Conservation (phyloP, 148 eudicot genomes). For the Selenicereus undatus region DNA sequence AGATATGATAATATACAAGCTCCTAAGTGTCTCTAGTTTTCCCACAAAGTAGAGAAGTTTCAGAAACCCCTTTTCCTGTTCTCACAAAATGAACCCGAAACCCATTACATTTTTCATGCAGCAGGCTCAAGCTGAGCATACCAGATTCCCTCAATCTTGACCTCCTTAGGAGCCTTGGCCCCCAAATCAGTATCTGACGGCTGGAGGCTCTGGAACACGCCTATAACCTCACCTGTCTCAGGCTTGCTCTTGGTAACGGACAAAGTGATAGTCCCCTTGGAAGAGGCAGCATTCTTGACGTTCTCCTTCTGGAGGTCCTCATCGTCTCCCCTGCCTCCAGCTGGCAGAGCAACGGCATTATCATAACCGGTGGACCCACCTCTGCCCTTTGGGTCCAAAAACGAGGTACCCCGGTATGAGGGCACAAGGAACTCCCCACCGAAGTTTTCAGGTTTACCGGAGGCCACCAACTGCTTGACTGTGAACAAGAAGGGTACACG, state of each 20-base stretch:
- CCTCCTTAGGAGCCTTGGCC: constrained; percentile 89
- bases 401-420: constrained; percentile 95
- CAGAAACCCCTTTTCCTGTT: constrained; percentile 18
- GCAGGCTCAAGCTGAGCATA: constrained; percentile 77
- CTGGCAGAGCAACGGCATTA: constrained; percentile 93
- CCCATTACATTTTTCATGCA: constrained; percentile 19
- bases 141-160: constrained; percentile 95
- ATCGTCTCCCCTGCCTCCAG: constrained; percentile 99
- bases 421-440: constrained; percentile 85
- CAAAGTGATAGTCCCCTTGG: constrained; percentile 24
- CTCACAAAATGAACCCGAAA: constrained; percentile 26
- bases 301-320: constrained; percentile 96
- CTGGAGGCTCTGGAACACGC: constrained; percentile 93
- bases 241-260: constrained; percentile 49
- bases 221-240: constrained; percentile 89
- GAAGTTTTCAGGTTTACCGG: constrained; percentile 81
- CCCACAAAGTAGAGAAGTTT: constrained; percentile 12
- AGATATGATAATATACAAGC: constrained; percentile 11
- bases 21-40: neutral
- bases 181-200: constrained; percentile 99
- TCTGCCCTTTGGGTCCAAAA: constrained; percentile 98
- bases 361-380: constrained; percentile 98
- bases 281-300: constrained; percentile 62
- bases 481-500: constrained; percentile 97
- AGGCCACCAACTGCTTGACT: constrained; percentile 83